Percentiles rank a stretch among this genome's conserved stretches.
These are phyloP conservation scores for Peronosclerospora sorghi DNA, from an alignment of 352 stramenopile genomes.

Conservation along the genomic window DNA sequence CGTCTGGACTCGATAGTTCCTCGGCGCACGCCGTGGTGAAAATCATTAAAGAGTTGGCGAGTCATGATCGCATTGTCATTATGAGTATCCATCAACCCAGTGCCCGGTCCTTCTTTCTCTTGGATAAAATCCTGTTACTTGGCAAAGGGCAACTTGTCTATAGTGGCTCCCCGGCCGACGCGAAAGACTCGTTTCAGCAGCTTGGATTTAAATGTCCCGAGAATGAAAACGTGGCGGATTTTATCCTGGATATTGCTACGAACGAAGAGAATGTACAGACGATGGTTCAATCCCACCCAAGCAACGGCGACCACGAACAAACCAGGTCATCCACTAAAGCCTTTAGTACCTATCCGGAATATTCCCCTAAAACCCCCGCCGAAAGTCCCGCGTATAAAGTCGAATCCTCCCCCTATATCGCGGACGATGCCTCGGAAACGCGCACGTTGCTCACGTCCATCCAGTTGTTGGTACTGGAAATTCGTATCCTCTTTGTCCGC, in stretches of 20 bases:
- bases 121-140: constrained; percentile 88
- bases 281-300: constrained; percentile 23
- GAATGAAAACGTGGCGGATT: constrained; percentile 75
- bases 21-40: constrained; percentile 84
- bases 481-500: constrained; percentile 57
- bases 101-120: constrained; percentile 79
- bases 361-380: constrained; percentile 5
- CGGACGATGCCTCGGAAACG: constrained; percentile 19
- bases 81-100: constrained; percentile 87
- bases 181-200: constrained; percentile 44
- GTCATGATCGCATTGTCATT: constrained; percentile 65
- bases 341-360: not conserved
- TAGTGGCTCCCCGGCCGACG: constrained; percentile 31
- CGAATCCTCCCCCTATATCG: constrained; percentile 52
- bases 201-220: constrained; percentile 55
- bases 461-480: constrained; percentile 40
- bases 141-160: constrained; percentile 67
- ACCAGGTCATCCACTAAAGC: not conserved
- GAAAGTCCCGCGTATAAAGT: constrained; percentile 16
- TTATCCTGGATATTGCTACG: constrained; percentile 66
- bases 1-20: constrained; percentile 86
- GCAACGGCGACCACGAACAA: constrained; percentile 16
- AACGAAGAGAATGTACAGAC: constrained; percentile 46
- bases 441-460: constrained; percentile 21
- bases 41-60: constrained; percentile 78